Base-by-base conservation (phyloP, 169 alveolate genomes). In the Babesia ovis region DNA sequence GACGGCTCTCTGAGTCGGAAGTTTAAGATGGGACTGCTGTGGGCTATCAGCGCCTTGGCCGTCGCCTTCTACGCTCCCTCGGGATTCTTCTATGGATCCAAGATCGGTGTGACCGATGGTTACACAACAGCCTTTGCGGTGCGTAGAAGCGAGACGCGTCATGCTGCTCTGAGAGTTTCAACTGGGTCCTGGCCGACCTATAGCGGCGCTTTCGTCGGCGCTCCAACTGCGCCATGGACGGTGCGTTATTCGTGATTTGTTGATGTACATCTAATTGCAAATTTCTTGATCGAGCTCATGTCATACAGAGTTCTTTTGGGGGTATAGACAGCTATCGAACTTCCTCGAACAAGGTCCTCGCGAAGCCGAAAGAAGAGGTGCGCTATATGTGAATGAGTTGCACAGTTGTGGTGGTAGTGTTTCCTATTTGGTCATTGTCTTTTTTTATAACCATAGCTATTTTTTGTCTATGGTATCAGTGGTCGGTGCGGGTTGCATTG, bases 401-500 rank as follows among this genome's bases (percentile, higher is more conserved):
- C 6, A n/a, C n/a, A n/a, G n/a, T n/a, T n/a, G n/a, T n/a, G n/a
- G n/a, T 61, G 9, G 0, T 27, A 39, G 71, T 39, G 46, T 39
- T 39, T 39, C n/a, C 46, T 20, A 48, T 20, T 6, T 48, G 20
- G 5, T 12, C 14, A 6, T 48, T 48, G 27, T 12, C 14, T 6
- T 48, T 12, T 20, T 9, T 39, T 8, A 14, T 39, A 39, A 39
- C 46, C 8, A 39, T 39, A 14, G 8, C 14, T 39, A 12, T 53
- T 25, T 48, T n/a, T 41, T 12, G 58, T 60, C 60, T 2, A 43
- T 62, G 73, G 60, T 62, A 8, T 25, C 48, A 14, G 60, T 59
- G 50, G 67, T 32, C 67, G 34, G 61, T 55, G 74, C 74, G 51
- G 29, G 74, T 64, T 64, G 74, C 74, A 64, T 64, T 18, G n/a